Percentiles rank a stretch among this genome's conserved stretches.
Evolutionary conservation across 495 filamentous ascomycete species (phyloP).

Genomic region (Xylaria castorea): DNA sequence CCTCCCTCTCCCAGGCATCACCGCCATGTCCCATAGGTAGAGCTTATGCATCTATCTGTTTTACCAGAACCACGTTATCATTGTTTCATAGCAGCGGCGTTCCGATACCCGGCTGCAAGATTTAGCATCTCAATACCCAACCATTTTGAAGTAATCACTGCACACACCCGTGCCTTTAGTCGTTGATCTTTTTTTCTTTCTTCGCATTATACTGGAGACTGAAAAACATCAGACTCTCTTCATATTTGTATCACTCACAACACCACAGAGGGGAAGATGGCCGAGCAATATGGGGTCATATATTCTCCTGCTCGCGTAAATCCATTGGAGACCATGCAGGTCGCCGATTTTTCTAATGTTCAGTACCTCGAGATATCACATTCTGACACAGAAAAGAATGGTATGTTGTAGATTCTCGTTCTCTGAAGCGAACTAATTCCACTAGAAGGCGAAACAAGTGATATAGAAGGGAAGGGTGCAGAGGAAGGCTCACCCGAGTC

Average conservation of each 20-base stretch:
- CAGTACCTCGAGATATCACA: slow-evolving; percentile 43
- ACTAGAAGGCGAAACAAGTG: slow-evolving; percentile 29
- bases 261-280: slow-evolving; percentile 31
- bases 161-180: slow-evolving; percentile 34
- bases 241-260: slow-evolving; percentile 12
- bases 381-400: slow-evolving; percentile 43
- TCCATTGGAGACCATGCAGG: slow-evolving; percentile 46
- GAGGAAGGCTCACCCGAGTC: slow-evolving; percentile 27
- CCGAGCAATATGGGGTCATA: slow-evolving; percentile 42
- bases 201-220: not conserved
- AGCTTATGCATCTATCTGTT: slow-evolving; percentile 30
- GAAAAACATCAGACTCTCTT: not conserved
- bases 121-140: slow-evolving; percentile 30
- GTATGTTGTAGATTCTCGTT: slow-evolving; percentile 28
- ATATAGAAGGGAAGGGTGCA: slow-evolving; percentile 26
- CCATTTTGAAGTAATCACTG: slow-evolving; percentile 27
- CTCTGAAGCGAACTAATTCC: slow-evolving; percentile 14
- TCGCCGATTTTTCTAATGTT: slow-evolving; percentile 49
- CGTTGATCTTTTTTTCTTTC: slow-evolving; percentile 20
- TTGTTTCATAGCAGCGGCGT: slow-evolving; percentile 32
- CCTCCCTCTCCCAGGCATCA: slow-evolving; percentile 31
- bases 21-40: slow-evolving; percentile 30
- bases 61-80: slow-evolving; percentile 30
- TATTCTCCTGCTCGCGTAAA: slow-evolving; percentile 48
- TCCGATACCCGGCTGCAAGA: slow-evolving; percentile 33